Evolutionary conservation across 139 green algal species (phyloP), one percentile per base, ranked within the genome.

Genomic region (Eudorina sp.): DNA sequence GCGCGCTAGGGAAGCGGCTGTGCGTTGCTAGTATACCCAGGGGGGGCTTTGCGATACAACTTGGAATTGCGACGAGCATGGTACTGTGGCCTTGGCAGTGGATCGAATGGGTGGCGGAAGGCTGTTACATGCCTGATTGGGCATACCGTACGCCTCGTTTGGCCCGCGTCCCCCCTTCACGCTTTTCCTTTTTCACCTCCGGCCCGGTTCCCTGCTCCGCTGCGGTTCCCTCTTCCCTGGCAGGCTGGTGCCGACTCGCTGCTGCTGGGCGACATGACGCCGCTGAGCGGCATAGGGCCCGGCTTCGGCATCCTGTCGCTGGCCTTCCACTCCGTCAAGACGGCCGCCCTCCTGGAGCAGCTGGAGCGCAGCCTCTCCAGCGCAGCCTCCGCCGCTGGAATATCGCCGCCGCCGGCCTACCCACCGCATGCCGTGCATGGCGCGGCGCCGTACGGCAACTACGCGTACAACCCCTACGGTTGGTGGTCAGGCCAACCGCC

Each of bases 271-370:
- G 38, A 43, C 38, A 13, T 41, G 21, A 2, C 34, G 34, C 68
- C 66, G 16, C 34, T 82, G 31, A 60, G 41, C 38, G 83, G 66
- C 51, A 81, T 88, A 1, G 83, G 83, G 4, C 68, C 83, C 36
- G 83, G 83, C 48, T 81, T 80, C 23, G 83, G 83, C 27, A 55
- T 88, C 43, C 48, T 88, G 9, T 88, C 83, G 3, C 34, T 88
- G 25, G 83, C 83, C 51, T 88, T 88, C 83, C 66, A 88, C 25
- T 82, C 68, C 68, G 68, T 88, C 38, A 80, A 69, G n/a, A 88
- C 68, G 3, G 83, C 83, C 3, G 68, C 68, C 16, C 48, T 88
- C 43, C 66, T 88, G 25, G 83, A 88, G 68, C 68, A 88, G 68
- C 38, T 88, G 68, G 83, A 88, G 7, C n/a, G 64, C 16, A 79